Evolutionary conservation across 768 basidiomycete species (phyloP), one percentile per base, ranked within the genome.

Genomic region (Leccinum broughii): DNA sequence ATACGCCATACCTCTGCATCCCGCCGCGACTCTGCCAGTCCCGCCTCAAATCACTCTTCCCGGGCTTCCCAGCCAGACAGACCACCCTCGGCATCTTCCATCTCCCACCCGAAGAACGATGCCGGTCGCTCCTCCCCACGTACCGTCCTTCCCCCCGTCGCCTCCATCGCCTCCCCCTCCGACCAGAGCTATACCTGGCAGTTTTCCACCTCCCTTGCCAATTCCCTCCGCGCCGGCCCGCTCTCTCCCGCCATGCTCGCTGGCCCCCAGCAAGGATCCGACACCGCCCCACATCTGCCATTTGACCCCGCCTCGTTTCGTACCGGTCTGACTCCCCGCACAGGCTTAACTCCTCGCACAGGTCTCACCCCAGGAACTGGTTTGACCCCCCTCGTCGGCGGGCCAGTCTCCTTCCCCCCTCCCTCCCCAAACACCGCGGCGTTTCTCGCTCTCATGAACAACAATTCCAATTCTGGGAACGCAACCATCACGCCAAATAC

Each of bases 171-270:
- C 1, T 85, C 85, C 7, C 81, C 82, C 9, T 77, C 78, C 22
- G 83, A 81, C 56, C 72, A 75, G 4, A 72, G 74, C 24, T 83
- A 83, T 60, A 73, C 72, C 58, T 86, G 93, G 91, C 82, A 79
- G 37, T 86, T 86, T 70, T 80, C 83, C 46, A 74, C 82, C 14
- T 80, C 86, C 48, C 77, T 88, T 53, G 75, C 80, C 48, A 90
- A 90, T 74, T 95, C 93, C 3, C 85, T 98, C 35, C 87, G 96
- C 51, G 84, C 95, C 0, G 96, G 95, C 4, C 96, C 96, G 1
- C 87, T 98, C 57, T 94, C 92, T 6, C 96, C 96, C 32, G 95
- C 96, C 57, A 96, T 98, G 93, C 88, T 97, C 61, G 86, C 92
- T 28, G 96, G 91, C 9, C 95, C 94, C 4, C 87, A 86, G 72